Base-by-base conservation (phyloP, 23 red algal genomes). In the Gracilaria domingensis region DNA sequence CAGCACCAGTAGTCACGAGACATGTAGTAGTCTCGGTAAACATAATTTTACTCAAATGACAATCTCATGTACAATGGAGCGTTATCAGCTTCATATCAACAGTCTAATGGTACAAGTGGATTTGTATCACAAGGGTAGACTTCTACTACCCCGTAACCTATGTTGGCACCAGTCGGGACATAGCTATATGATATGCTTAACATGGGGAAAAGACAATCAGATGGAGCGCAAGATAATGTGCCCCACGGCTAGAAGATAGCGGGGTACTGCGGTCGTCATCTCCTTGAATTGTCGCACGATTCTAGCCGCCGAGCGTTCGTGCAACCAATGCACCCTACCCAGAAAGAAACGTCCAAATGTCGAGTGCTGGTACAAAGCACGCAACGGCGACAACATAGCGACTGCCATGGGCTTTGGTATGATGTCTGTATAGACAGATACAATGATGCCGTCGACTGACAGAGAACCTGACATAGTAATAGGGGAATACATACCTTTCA, bases 401-500 rank as follows among this genome's bases (percentile, higher is more conserved):
- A 51, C 38, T 18, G 81, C 81, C 32, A 48, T 24, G 26, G 26
- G 45, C 32, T 65, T 60, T 25, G 81, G 81, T 50, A 85, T 48
- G 42, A 70, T 70, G 30, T 85, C 81, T 34, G 81, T 85, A 29
- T 85, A 85, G 20, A n/a, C 59, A 6, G 81, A 85, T 48, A 85
- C 81, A 32, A 85, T 49, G 40, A 85, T 85, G 23, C 81, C 81
- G 39, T 85, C 65, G 30, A 85, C 81, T 48, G 65, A 65, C 29
- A 85, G 26, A 16, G 36, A 18, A 14, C 81, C 81, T 20, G 59
- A 69, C 2, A 48, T 65, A 50, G 81, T 85, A 12, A 69, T 85
- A 23, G 81, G 81, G 47, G 81, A 65, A 50, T 69, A 85, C 81
- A 85, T 85, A 32, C 81, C 81, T 32, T 29, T 38, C 81, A 85